Conservation (phyloP, 352 stramenopile genomes). For the Globisporangium emineosum region DNA sequence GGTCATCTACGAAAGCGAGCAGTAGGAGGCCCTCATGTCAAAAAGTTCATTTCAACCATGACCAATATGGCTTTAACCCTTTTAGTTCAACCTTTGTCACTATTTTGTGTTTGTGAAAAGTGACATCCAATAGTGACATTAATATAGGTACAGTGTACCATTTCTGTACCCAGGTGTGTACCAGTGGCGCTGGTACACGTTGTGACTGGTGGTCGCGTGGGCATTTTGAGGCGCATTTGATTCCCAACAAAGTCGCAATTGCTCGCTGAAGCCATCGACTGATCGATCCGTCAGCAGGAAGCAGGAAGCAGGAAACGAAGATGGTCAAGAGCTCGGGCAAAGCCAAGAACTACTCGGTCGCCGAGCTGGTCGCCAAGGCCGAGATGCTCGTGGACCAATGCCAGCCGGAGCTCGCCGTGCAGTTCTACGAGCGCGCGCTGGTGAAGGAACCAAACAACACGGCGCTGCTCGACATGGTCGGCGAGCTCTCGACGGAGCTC, state of each 20-base stretch:
- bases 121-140: too few relatives aligned
- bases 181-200: constrained; percentile 3
- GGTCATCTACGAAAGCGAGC: constrained; percentile 14
- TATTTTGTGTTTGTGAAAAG: too few relatives aligned
- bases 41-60: too few relatives aligned
- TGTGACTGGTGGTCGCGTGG: constrained; percentile 18
- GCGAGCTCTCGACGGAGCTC: constrained; percentile 81
- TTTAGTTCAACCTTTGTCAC: too few relatives aligned
- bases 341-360: constrained; percentile 46
- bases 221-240: constrained; percentile 10
- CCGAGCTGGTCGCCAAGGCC: constrained; percentile 77
- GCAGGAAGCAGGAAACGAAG: not conserved
- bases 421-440: constrained; percentile 83
- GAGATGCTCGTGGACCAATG: constrained; percentile 83
- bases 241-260: constrained; percentile 4
- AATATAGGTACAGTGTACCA: constrained; percentile 3
- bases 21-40: too few relatives aligned
- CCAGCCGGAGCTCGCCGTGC: constrained; percentile 77
- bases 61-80: too few relatives aligned
- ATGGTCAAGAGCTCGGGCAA: constrained; percentile 35
- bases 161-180: constrained; percentile 1
- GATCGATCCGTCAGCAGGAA: not conserved
- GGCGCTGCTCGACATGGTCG: constrained; percentile 70
- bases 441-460: constrained; percentile 66
- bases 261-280: constrained; percentile 10